Evolutionary conservation across 1,139 yeast genomes (phyloP).

Genomic region (Maudiozyma humilis): DNA sequence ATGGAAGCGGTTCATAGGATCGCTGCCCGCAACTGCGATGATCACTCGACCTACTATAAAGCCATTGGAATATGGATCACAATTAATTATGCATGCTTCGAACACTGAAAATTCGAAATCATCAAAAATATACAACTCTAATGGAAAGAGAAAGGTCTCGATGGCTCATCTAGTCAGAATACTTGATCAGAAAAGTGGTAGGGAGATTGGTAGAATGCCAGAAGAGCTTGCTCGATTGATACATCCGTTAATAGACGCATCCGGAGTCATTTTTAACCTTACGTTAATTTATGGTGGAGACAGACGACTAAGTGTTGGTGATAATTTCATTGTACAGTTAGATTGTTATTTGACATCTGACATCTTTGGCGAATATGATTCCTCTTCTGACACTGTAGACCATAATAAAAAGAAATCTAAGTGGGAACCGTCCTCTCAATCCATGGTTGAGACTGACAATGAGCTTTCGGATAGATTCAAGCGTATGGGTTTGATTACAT

Average conservation of each 20-base stretch:
- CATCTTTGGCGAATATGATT: constrained; percentile 38
- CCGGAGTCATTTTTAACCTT: constrained; percentile 48
- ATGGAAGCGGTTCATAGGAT: constrained; percentile 52
- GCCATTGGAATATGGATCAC: constrained; percentile 46
- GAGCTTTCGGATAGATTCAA: constrained; percentile 48
- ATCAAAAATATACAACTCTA: constrained; percentile 26
- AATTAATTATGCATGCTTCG: constrained; percentile 34
- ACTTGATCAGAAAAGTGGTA: constrained; percentile 21
- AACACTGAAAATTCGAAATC: constrained; percentile 24
- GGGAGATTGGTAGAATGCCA: constrained; percentile 73
- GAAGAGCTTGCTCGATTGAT: constrained; percentile 64
- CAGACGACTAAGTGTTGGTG: constrained; percentile 59
- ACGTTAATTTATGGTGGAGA: constrained; percentile 52
- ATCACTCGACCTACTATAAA: constrained; percentile 67
- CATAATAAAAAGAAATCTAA: constrained; percentile 9
- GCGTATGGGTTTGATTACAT: constrained; percentile 48
- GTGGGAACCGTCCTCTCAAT: constrained; percentile 7
- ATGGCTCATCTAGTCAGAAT: constrained; percentile 24
- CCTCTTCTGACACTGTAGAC: constrained; percentile 12
- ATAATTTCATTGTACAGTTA: constrained; percentile 54
- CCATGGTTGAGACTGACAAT: constrained; percentile 40
- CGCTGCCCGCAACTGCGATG: constrained; percentile 68
- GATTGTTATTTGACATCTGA: constrained; percentile 49
- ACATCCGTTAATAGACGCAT: constrained; percentile 55
- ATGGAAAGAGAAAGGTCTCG: constrained; percentile 18